Evolutionary conservation across 2,329 filamentous ascomycete species (phyloP), one percentile per base, ranked within the genome.

Genomic region (Beauveria sp.): DNA sequence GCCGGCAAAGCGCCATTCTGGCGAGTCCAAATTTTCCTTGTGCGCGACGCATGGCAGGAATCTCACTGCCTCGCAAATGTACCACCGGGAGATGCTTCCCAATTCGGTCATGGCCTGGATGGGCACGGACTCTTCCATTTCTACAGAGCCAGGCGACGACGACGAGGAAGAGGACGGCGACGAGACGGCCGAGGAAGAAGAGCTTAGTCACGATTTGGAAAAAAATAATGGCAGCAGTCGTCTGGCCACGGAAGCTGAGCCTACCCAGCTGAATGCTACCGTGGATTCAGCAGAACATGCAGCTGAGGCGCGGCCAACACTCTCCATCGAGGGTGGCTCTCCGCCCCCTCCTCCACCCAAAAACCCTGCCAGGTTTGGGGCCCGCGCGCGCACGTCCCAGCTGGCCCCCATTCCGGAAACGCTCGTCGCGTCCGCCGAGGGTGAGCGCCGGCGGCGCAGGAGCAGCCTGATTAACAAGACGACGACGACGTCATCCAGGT

Each of bases 321-420:
- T 51, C 22, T 22, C 55, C 9, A 20, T 46, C 9, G 57, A 53
- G 2, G 56, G 22, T 24, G 22, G 28, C 50, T 53, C 54, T 16
- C 43, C 37, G 24, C 60, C 60, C 14, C 54, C 61, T 12, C 50
- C 61, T 50, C 61, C 55, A 37, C 55, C 61, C 41, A 59, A 62
- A 50, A 64, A 60, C 43, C 59, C 55, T 24, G 63, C 64, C 47
- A 50, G 61, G 18, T 56, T 63, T 18, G 52, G 52, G 16, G 44
- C 57, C 20, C 63, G 61, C 30, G 41, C 51, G 10, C 62, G 61
- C 65, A 62, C 68, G 5, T 67, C 68, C 5, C 67, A 69, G 5
- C 69, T 79, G 4, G 71, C 76, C 1, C 75, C 75, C 8, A 80
- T 80, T 24, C 76, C 77, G 5, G 76, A 79, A 64, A 67, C 75